Evolutionary conservation across 2,329 filamentous ascomycete genomes (phyloP), one percentile per base, ranked within the genome.

Genomic region (Colletotrichum musicola): DNA sequence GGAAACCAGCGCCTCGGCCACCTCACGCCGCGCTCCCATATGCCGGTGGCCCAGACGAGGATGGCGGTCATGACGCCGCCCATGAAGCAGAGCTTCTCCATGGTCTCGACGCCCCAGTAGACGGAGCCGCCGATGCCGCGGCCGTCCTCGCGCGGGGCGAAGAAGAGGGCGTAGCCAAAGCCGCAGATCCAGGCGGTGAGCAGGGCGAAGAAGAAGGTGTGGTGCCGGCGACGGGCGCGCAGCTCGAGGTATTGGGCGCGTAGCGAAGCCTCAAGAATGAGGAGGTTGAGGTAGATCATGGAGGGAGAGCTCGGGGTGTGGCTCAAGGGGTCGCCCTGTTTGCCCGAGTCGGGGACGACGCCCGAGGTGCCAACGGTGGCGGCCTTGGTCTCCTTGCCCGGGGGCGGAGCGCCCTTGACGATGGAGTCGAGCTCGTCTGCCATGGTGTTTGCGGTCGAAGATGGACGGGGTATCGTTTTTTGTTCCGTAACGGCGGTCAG

Each of bases 271-370:
- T 99, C 96, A 80, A 99, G 93, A 75, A 99, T 97, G 68, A 99
- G 88, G 25, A 99, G 91, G 81, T 99, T 99, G 75, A 99, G 90
- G 82, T 99, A 99, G 77, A 99, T 98, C 85, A 97, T 96, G 62
- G 94, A 93, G 53, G 95, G 95, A 16, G 93, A 94, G 77, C 93
- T 95, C n/a, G 95, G 95, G 16, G 95, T 89, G 70, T 91, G 90
- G 74, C 90, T 91, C 71, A 95, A 88, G 30, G 94, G 93, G 77
- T 97, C 94, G 77, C 83, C 82, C 30, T 84, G 80, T 74, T 85
- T 86, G 73, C 74, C 75, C 73, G 82, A 73, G 72, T 82, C 74
- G 71, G 83, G 78, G 72, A 78, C 73, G 76, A 84, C 81, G 74
- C 83, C 79, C 75, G 81, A 81, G 60, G 81, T 81, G 74, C 79